Base-by-base conservation (phyloP, 208 protist genomes). In the Acanthamoeba castellanii region DNA sequence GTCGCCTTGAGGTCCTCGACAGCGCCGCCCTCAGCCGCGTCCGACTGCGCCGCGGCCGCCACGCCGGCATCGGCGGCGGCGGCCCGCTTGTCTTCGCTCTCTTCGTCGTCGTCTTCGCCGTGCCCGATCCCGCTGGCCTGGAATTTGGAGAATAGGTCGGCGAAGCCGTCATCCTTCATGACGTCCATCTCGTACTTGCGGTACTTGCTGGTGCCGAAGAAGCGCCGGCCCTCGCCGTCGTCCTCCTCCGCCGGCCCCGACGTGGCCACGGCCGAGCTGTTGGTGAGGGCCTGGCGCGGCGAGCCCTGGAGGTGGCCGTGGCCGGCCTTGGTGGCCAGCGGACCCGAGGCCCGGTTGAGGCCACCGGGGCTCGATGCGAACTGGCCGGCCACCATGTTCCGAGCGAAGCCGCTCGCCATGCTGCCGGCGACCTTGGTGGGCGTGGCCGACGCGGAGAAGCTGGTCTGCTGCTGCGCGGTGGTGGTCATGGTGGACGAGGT, bases 141-240 rank as follows among this genome's bases (percentile, higher is more conserved):
- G 42, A 84, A 84, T 27, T 84, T 84, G 22, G 74, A 84, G 45
- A 84, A 84, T 3, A 84, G 74, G 74, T 84, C 74, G 20, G 74
- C 74, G 45, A 84, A 84, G 13, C 74, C 74, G 74, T 84, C 74
- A 30, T 84, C 74, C 74, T 84, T 84, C 74, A 84, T 84, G 37
- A 84, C 74, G 74, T 42, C n/a, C 74, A 84, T 84, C 74, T 84
- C 74, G 74, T 84, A 84, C 45, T 84, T 84, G 74, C n/a, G 74
- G 74, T 84, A 84, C 37, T 52, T 45, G 42, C n/a, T 84, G 6
- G 37, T 52, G 42, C 74, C 74, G 27, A 84, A 84, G 74, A 84
- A 84, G 37, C 74, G 74, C 14, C 34, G 47, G 14, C 74, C 74
- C 27, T 55, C 74, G 16, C 74, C 74, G 14, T 55, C 74, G 66